Evolutionary conservation across 2,329 filamentous ascomycete species (phyloP).

Genomic region (Fusarium napiforme): DNA sequence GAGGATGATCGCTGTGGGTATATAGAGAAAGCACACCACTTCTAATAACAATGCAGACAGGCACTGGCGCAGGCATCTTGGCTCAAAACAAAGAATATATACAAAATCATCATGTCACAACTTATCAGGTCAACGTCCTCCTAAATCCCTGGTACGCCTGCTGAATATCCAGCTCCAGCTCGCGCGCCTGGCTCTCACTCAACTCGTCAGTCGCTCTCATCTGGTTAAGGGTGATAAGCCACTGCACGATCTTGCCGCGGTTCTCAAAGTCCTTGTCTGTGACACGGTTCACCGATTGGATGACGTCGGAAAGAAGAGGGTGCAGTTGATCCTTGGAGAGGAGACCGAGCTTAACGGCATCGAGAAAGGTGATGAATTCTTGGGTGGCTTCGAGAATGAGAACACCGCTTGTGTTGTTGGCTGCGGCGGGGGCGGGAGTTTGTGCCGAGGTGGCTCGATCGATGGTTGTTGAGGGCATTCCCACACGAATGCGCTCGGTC

Average conservation of each 20-base stretch:
- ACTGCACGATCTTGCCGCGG: conserved; percentile 96
- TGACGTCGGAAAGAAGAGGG: conserved; percentile 92
- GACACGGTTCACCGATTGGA: conserved; percentile 96
- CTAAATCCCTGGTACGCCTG: conserved; percentile 96
- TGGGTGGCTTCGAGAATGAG: conserved; percentile 92
- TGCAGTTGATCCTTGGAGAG: conserved; percentile 97
- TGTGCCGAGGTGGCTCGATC: conserved; percentile 62
- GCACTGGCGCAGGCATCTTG: conserved; percentile 18
- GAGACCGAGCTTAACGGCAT: conserved; percentile 91
- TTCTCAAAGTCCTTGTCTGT: conserved; percentile 95
- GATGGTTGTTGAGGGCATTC: conserved; percentile 86
- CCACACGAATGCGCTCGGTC: conserved; percentile 90
- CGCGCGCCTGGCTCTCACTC: conserved; percentile 84
- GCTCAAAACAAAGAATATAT: conserved; percentile 15
- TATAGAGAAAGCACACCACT: conserved; percentile 29
- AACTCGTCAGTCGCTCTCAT: conserved; percentile 97
- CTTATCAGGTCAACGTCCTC: conserved; percentile 69
- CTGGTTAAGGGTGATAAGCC: conserved; percentile 96
- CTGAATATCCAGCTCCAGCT: conserved; percentile 93
- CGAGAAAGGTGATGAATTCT: conserved; percentile 98
- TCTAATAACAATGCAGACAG: conserved; percentile 5
- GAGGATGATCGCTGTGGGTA: conserved; percentile 31
- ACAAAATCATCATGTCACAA: not conserved
- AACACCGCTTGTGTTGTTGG: conserved; percentile 65
- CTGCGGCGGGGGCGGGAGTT: conserved; percentile 55